Evolutionary conservation across 768 basidiomycete genomes (phyloP).

Genomic region (Termitomyces titanicus): DNA sequence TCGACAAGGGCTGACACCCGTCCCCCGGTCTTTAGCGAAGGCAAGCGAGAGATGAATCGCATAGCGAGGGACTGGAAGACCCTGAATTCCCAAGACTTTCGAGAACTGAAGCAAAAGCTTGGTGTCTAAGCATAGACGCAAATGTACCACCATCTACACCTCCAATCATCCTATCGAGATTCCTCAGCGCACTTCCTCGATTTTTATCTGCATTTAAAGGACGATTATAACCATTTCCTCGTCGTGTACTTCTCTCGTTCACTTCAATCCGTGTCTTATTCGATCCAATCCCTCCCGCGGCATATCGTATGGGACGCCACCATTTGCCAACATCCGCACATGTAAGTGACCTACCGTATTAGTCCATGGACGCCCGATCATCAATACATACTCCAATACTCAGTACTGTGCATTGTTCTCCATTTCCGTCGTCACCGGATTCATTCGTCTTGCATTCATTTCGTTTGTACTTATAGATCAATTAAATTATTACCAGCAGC

Average conservation of each 20-base stretch:
- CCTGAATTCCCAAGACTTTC: slow-evolving; percentile 48
- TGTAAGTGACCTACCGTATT: slow-evolving; percentile 6
- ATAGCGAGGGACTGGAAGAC: slow-evolving; percentile 46
- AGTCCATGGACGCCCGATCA: slow-evolving; percentile 6
- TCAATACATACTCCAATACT: slow-evolving; percentile 7
- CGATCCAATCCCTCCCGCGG: slow-evolving; percentile 13
- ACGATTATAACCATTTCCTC: slow-evolving; percentile 3
- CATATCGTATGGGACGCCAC: slow-evolving; percentile 15
- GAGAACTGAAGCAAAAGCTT: slow-evolving; percentile 49
- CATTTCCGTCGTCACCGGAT: background rate
- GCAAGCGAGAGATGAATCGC: slow-evolving; percentile 52
- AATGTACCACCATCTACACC: background rate
- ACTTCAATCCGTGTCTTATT: slow-evolving; percentile 7
- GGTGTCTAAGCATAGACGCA: slow-evolving; percentile 37
- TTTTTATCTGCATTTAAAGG: slow-evolving; percentile 9
- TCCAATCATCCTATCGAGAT: background rate
- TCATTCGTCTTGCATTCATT: background rate
- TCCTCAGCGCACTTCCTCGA: background rate
- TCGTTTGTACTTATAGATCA: slow-evolving; percentile 8
- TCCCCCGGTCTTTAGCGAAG: slow-evolving; percentile 36
- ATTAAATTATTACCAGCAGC: slow-evolving; percentile 5
- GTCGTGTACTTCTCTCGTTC: slow-evolving; percentile 1
- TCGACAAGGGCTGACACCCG: slow-evolving; percentile 1
- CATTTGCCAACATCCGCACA: slow-evolving; percentile 12
- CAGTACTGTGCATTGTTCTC: background rate